Evolutionary conservation across 306 rosid genomes (phyloP), one percentile per base, ranked within the genome.

Genomic region (Malus fusca): DNA sequence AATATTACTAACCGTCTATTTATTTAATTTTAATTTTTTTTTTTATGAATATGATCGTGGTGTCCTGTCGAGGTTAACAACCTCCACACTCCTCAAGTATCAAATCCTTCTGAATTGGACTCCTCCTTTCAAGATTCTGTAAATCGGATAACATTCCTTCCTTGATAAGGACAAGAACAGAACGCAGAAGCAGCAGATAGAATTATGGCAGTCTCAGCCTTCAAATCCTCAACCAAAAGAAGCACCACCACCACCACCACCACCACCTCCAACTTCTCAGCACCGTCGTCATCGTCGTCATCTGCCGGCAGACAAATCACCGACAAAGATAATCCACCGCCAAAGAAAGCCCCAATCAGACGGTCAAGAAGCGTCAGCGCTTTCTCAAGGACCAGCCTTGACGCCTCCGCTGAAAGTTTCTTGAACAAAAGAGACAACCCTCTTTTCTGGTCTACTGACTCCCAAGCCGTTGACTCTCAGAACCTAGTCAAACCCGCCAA

Each of bases 311-410:
- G 63, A 74, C 74, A 84, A 66, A 68, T 73, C 69, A 46, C 35
- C n/a, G 82, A 63, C 13, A 22, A 31, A 12, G 60, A 43, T 21
- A 48, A 33, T 4, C 23, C 37, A 43, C 15, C 81, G 21, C 80
- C 75, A 1, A 83, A 76, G 79, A 83, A 84, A 69, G 86, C 85
- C 48, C 84, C 93, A 4, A 65, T 79, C 17, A 87, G 96, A 70
- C 83, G 98, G 83, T 94, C 98, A 15, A 82, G 84, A 83, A 94
- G 98, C 78, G 97, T 94, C 17, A 89, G 93, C 86, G 91, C 96
- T 60, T 84, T 82, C 69, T 77, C 97, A 0, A 75, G 97, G 68
- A 71, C 75, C 71, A 53, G 42, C 66, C 52, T 71, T 14, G 84
- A 75, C 55, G 67, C 90, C 21, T 31, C 83, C 1, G 28, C 82